A percentile compares a stretch with the other conserved stretches of the same genome.
These are phyloP conservation scores for Globisporangium emineosum DNA, from an alignment of 352 stramenopile species.

Conservation along the genomic window DNA sequence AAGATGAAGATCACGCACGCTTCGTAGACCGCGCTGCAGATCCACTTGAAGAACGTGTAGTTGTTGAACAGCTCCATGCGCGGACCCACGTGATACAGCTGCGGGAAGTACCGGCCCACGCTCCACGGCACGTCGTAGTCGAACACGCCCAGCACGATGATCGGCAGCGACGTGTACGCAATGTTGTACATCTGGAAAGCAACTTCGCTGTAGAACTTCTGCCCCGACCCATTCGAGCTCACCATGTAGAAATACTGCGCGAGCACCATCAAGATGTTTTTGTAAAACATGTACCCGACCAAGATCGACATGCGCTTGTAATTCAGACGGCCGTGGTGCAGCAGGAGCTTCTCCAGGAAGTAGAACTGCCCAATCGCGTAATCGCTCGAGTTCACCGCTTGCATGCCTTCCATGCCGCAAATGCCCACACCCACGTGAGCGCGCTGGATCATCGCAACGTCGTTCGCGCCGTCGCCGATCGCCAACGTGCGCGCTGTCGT, in stretches of 20 bases:
- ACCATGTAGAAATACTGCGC: slow-evolving; percentile 92
- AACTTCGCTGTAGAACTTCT: slow-evolving; percentile 82
- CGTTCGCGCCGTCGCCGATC: slow-evolving; percentile 93
- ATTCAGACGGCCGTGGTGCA: slow-evolving; percentile 97
- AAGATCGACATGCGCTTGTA: slow-evolving; percentile 95
- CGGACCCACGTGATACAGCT: slow-evolving; percentile 73
- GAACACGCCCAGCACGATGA: slow-evolving; percentile 76
- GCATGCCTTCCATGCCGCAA: slow-evolving; percentile 89
- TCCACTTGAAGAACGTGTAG: slow-evolving; percentile 84
- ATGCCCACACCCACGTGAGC: slow-evolving; percentile 91
- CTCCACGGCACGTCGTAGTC: slow-evolving; percentile 80
- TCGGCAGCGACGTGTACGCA: slow-evolving; percentile 90
- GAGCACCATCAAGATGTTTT: slow-evolving; percentile 94
- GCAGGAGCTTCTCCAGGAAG: slow-evolving; percentile 92
- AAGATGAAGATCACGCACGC: slow-evolving; percentile 67
- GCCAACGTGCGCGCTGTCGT: slow-evolving; percentile 69
- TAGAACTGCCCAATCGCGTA: slow-evolving; percentile 98
- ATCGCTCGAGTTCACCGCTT: slow-evolving; percentile 96
- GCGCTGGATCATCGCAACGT: slow-evolving; percentile 93
- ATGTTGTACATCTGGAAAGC: slow-evolving; percentile 93
- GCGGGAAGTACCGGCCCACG: slow-evolving; percentile 58
- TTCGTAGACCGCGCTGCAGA: slow-evolving; percentile 75
- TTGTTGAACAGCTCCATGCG: slow-evolving; percentile 83
- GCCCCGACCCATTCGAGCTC: slow-evolving; percentile 88
- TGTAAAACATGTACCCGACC: slow-evolving; percentile 98